Percentiles rank a stretch among this genome's conserved stretches.
These are phyloP conservation scores for Ceratonia siliqua DNA, from an alignment of 306 rosid genomes.

Conservation along the genomic window DNA sequence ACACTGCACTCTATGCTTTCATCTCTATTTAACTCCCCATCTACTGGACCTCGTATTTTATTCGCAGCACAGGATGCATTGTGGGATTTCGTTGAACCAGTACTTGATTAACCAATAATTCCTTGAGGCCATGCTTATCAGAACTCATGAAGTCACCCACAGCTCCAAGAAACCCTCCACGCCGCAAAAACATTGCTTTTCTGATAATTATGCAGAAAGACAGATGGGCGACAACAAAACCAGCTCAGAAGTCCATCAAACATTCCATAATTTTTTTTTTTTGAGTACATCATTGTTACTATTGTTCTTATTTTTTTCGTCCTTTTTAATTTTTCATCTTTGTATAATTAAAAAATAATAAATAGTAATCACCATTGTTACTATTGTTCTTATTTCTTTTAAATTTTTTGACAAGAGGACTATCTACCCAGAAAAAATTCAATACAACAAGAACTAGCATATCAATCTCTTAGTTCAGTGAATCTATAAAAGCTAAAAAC, in stretches of 20 bases:
- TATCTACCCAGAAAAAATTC: too few species aligned
- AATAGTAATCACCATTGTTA: too few species aligned
- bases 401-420: too few species aligned
- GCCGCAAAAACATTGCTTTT: conserved; percentile 86
- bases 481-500: not conserved
- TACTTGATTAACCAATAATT: conserved; percentile 51
- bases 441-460: not conserved
- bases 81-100: conserved; percentile 42
- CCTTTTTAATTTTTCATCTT: too few species aligned
- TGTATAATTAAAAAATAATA: too few species aligned
- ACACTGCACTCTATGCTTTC: conserved; percentile 79
- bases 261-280: too few species aligned
- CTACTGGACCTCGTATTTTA: conserved; percentile 37
- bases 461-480: not conserved
- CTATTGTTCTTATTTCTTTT: too few species aligned
- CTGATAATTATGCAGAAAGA: conserved; percentile 6
- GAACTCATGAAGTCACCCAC: conserved; percentile 81
- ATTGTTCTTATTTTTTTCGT: too few species aligned
- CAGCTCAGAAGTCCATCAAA: not conserved
- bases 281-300: too few species aligned
- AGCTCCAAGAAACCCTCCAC: conserved; percentile 96
- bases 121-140: conserved; percentile 64
- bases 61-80: conserved; percentile 44
- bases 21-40: conserved; percentile 57
- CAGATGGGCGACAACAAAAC: not conserved